Conservation (phyloP, 176 grass and related monocot species). For the Paspalum vaginatum region DNA sequence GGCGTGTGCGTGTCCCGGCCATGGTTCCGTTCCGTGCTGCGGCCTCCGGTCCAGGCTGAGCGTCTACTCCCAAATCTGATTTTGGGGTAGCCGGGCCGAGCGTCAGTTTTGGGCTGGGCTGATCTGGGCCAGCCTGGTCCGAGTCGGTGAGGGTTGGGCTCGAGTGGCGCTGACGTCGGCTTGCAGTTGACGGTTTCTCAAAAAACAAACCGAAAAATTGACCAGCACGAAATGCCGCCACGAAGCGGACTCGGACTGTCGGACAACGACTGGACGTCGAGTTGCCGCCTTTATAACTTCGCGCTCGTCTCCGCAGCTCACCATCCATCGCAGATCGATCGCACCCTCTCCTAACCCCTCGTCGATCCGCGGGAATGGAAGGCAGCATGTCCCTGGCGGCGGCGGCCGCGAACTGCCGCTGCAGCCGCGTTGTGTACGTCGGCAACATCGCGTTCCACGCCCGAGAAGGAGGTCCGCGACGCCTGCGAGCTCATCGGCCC, state of each 20-base stretch:
- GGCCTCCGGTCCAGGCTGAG: too few species aligned
- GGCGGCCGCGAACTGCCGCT: constrained; percentile 32
- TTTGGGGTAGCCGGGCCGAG: not conserved
- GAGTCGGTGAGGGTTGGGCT: not conserved
- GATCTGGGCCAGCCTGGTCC: not conserved
- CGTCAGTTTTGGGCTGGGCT: not conserved
- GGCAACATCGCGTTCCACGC: constrained; percentile 44
- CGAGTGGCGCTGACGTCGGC: not conserved
- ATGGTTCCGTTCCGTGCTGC: not conserved
- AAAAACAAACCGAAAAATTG: not conserved
- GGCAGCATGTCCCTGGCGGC: not conserved
- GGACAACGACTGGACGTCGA: not conserved
- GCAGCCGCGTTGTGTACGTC: constrained; percentile 39
- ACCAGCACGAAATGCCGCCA: not conserved
- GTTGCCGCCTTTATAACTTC: not conserved
- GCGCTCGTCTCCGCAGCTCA: not conserved
- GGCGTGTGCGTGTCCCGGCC: not conserved
- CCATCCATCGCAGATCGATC: not conserved
- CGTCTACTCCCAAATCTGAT: not conserved
- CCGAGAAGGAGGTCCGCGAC: constrained; percentile 33
- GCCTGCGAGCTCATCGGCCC: constrained; percentile 45
- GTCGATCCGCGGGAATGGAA: not conserved
- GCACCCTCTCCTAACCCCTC: not conserved
- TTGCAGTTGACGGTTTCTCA: too few species aligned
- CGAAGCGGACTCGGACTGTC: too few species aligned